Conservation (phyloP, 306 rosid genomes). For the Oxytropis ochrocephala region DNA sequence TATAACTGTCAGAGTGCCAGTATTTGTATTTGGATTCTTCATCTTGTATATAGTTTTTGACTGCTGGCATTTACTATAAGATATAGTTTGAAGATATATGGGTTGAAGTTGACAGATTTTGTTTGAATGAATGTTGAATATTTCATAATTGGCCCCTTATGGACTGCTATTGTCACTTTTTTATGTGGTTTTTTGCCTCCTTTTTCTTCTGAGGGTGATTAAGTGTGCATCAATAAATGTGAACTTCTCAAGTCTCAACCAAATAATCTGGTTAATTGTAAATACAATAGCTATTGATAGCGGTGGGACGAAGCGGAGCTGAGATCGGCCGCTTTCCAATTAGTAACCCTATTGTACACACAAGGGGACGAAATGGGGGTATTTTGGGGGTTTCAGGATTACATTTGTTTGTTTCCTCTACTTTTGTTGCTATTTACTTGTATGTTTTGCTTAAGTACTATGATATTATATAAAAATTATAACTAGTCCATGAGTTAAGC, state of each 20-base stretch:
- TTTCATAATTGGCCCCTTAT: slow-evolving; percentile 3
- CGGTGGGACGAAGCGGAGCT: too few species aligned
- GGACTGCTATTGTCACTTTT: neutral
- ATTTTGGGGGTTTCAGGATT: too few species aligned
- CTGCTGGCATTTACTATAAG: neutral
- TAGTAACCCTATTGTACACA: too few species aligned
- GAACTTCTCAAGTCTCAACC: neutral
- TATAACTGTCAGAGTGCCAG: neutral
- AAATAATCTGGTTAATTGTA: neutral
- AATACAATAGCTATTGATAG: neutral
- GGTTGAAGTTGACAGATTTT: neutral
- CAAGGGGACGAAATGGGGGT: too few species aligned
- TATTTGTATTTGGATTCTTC: neutral
- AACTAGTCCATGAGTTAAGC: too few species aligned
- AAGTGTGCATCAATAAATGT: neutral
- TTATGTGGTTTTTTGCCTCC: neutral
- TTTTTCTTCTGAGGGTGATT: neutral
- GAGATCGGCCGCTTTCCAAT: too few species aligned
- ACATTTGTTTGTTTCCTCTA: too few species aligned
- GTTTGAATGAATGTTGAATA: neutral
- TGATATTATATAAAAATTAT: too few species aligned
- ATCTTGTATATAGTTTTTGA: neutral
- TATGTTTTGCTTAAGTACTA: too few species aligned
- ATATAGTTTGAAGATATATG: neutral
- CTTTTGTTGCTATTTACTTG: too few species aligned